phyloP scores from a whole-genome alignment of 148 eudicot genomes.

The Talinum fruticosum region DNA sequence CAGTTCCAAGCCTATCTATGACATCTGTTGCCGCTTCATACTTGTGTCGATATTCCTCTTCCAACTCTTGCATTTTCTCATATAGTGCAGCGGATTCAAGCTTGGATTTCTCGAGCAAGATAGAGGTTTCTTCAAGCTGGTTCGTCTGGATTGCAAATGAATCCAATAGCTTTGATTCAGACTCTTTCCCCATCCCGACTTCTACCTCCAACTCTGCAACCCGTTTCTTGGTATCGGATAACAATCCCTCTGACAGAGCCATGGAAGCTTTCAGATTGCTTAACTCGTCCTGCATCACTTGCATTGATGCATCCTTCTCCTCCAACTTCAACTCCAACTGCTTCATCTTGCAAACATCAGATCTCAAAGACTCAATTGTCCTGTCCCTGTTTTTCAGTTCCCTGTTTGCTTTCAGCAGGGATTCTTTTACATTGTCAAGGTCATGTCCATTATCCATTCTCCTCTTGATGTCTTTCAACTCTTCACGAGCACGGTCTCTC shows the following conservation, averaged over 20 bases:
- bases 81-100: conserved; percentile 38
- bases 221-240: conserved; percentile 35
- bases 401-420: conserved; percentile 24
- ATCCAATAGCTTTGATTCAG: conserved; percentile 41
- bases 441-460: conserved; percentile 27
- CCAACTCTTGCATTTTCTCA: conserved; percentile 35
- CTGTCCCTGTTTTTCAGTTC: conserved; percentile 43
- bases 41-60: conserved; percentile 22
- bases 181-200: conserved; percentile 36
- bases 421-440: conserved; percentile 28
- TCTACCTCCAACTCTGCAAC: conserved; percentile 52
- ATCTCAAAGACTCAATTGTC: conserved; percentile 37
- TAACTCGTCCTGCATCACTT: conserved; percentile 36
- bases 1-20: conserved; percentile 30
- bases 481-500: conserved; percentile 30
- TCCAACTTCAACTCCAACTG: conserved; percentile 32
- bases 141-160: conserved; percentile 35
- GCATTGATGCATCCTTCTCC: conserved; percentile 35
- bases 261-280: conserved; percentile 30
- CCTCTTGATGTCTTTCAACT: conserved; percentile 34
- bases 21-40: conserved; percentile 23
- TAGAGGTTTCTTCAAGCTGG: conserved; percentile 47
- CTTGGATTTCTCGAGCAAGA: conserved; percentile 50
- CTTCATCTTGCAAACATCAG: conserved; percentile 25
- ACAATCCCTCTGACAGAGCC: conserved; percentile 16